Base-by-base conservation (phyloP, 2,329 filamentous ascomycete genomes). In the Sarocladiaceae sp. region DNA sequence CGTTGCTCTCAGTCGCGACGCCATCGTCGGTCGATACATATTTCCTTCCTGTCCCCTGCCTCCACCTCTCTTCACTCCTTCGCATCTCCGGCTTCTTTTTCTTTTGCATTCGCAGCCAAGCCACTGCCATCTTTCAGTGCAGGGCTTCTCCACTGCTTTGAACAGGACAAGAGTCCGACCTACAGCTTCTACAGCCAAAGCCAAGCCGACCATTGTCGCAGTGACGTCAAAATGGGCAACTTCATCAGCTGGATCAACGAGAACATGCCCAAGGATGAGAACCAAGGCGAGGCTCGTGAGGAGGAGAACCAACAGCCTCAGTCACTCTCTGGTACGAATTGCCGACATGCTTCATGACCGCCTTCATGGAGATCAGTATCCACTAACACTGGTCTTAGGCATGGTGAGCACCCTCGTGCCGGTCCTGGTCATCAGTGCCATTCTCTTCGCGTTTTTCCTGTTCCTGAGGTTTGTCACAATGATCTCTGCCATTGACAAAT, bases 401-500 rank as follows among this genome's bases (percentile, higher is more conserved):
- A 67, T 67, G 64, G 27, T 77, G 35, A 64, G 65, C 55, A 80
- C 77, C 24, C 66, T 81, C 15, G 51, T 76, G 6, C 78, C 78
- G 9, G 67, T 79, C 4, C 53, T 74, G 34, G 49, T 72, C 33
- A 68, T 72, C 47, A 67, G 74, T 4, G 60, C 51, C 20, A 52
- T 75, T 26, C 78, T 74, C 51, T 45, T 79, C n/a, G 21, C 62
- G 48, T 59, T 77, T 45, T 81, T 80, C 55, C 52, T 78, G 42
- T 37, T 69, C 13, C 54, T 75, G 16, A 43, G 40, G 40, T 43
- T 43, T 6, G 40, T 33, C 3, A 5, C n/a, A n/a, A n/a, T n/a
- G n/a, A n/a, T n/a, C n/a, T n/a, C n/a, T n/a, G n/a, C n/a, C n/a
- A n/a, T n/a, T n/a, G n/a, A n/a, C n/a, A n/a, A n/a, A n/a, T n/a